These are phyloP conservation scores for Ophiostoma sp. DNA, from an alignment of 2,329 filamentous ascomycete genomes.

Conservation along the genomic window DNA sequence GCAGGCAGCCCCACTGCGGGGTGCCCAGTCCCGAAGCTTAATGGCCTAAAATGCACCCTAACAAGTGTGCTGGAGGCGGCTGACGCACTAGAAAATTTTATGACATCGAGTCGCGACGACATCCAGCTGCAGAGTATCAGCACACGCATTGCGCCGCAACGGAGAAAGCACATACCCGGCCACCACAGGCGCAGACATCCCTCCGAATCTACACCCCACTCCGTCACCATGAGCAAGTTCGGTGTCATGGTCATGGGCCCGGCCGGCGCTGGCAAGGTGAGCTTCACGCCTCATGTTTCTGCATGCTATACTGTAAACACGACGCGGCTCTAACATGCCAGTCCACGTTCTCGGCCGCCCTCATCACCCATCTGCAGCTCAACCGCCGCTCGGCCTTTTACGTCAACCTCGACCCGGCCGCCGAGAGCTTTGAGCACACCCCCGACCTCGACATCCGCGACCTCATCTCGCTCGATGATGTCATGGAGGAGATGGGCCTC, in stretches of 20 bases:
- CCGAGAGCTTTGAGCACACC: slow-evolving; percentile 83
- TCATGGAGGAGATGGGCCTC: slow-evolving; percentile 89
- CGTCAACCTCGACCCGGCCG: slow-evolving; percentile 95
- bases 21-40: slow-evolving; percentile 19
- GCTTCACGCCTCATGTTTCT: slow-evolving; percentile 24
- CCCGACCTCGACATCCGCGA: slow-evolving; percentile 95
- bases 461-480: slow-evolving; percentile 86
- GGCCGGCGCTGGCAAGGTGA: slow-evolving; percentile 84
- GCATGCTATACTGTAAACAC: slow-evolving; percentile 10
- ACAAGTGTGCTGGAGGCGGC: not conserved
- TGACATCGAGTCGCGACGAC: slow-evolving; percentile 11
- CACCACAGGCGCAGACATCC: not conserved
- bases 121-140: not conserved
- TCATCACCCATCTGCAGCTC: slow-evolving; percentile 88
- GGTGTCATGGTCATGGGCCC: slow-evolving; percentile 94
- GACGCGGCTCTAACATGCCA: slow-evolving; percentile 32
- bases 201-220: not conserved
- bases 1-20: slow-evolving; percentile 22
- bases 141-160: not conserved
- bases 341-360: slow-evolving; percentile 89
- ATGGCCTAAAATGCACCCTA: not conserved
- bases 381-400: slow-evolving; percentile 94
- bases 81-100: slow-evolving; percentile 14
- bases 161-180: too few relatives aligned
- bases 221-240: slow-evolving; percentile 74